Conservation (phyloP, 202 grass and related monocot genomes). For the Thinopyrum obtusiflorum region DNA sequence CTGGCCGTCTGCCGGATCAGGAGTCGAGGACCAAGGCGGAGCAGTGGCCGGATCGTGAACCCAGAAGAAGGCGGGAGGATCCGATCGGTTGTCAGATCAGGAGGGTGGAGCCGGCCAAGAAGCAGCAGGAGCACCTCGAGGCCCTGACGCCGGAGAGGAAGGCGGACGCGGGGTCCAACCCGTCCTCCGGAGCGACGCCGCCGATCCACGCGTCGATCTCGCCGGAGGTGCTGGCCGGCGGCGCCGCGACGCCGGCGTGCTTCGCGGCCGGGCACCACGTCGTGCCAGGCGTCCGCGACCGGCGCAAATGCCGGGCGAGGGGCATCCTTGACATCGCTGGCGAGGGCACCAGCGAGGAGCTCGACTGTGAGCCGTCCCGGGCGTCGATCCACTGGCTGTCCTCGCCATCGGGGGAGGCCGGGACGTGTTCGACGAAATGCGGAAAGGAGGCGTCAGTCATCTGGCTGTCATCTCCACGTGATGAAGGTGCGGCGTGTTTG, state of each 20-base stretch:
- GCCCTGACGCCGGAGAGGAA: conserved; percentile 57
- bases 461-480: conserved; percentile 48
- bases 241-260: conserved; percentile 61
- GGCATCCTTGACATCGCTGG: conserved; percentile 61
- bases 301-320: conserved; percentile 77
- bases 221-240: conserved; percentile 59
- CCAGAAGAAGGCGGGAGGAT: neutral
- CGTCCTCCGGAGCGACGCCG: conserved; percentile 54
- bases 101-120: conserved; percentile 8
- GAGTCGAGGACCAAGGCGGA: conserved; percentile 4
- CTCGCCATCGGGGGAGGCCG: conserved; percentile 43
- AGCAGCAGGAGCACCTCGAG: conserved; percentile 15
- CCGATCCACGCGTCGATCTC: conserved; percentile 87
- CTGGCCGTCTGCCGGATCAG: conserved; percentile 8
- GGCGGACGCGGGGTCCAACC: conserved; percentile 23
- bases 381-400: conserved; percentile 88
- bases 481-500: neutral
- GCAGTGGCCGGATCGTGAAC: neutral
- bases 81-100: conserved; percentile 12
- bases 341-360: conserved; percentile 36
- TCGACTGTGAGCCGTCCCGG: conserved; percentile 28
- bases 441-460: conserved; percentile 47
- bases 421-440: conserved; percentile 40
- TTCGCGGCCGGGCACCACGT: conserved; percentile 78
- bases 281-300: conserved; percentile 60